Evolutionary conservation across 495 filamentous ascomycete genomes (phyloP).

Genomic region (Penicillium argentinense): DNA sequence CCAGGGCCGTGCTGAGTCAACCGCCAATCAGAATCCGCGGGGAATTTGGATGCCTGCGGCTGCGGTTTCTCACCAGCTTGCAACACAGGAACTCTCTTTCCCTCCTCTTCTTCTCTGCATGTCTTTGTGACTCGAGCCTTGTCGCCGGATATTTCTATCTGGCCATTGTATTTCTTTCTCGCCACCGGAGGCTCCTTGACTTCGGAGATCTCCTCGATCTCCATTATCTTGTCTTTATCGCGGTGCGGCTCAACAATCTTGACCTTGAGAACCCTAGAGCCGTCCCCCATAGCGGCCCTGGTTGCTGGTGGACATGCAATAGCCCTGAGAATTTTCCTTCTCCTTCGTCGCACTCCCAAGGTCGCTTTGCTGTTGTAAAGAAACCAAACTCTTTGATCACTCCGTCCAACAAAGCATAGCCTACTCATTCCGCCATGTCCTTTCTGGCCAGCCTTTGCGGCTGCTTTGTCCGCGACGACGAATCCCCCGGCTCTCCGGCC

Average conservation of each 20-base stretch:
- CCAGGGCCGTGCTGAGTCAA: too few relatives aligned
- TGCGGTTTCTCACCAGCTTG: neutral
- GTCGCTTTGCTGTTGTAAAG: too few relatives aligned
- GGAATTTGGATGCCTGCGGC: slow-evolving; percentile 24
- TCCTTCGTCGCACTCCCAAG: too few relatives aligned
- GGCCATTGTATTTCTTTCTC: neutral
- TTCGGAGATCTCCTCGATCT: slow-evolving; percentile 2
- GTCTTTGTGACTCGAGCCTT: neutral
- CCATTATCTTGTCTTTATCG: slow-evolving; percentile 1
- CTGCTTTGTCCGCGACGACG: slow-evolving; percentile 23
- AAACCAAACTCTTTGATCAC: neutral
- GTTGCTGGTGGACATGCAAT: slow-evolving; percentile 7
- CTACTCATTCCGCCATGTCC: slow-evolving; percentile 23
- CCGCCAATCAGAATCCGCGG: neutral
- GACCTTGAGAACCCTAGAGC: neutral
- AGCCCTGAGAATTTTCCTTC: neutral
- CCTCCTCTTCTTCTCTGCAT: slow-evolving; percentile 5
- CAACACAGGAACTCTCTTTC: neutral
- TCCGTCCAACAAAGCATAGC: neutral
- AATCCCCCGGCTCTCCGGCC: too few relatives aligned
- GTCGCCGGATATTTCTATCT: too few relatives aligned
- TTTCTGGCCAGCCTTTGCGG: slow-evolving; percentile 32
- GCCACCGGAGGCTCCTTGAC: neutral
- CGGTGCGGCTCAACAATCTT: slow-evolving; percentile 1
- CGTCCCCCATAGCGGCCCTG: neutral